These are phyloP conservation scores for Passiflora organensis DNA, from an alignment of 345 rosid genomes.

Conservation along the genomic window DNA sequence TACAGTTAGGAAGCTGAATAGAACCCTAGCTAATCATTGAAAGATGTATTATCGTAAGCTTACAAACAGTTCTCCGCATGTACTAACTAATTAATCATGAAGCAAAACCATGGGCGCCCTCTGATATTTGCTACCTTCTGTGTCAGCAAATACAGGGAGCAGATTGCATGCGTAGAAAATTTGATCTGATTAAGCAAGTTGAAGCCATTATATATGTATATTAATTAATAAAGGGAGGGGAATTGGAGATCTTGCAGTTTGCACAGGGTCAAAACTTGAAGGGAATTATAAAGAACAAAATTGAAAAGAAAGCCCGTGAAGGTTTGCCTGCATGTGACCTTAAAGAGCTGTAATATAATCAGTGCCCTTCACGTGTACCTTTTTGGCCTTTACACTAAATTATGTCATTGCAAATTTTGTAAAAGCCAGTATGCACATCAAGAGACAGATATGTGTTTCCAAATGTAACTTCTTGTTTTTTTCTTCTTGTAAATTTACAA, in stretches of 20 bases:
- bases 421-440: not conserved
- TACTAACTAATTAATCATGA: not conserved
- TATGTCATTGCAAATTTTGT: not conserved
- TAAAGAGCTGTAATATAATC: conserved; percentile 79
- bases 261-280: conserved; percentile 11
- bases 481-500: too few relatives aligned
- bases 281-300: conserved; percentile 41
- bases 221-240: too few relatives aligned
- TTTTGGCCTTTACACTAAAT: conserved; percentile 17
- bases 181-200: too few relatives aligned
- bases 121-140: conserved; percentile 11
- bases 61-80: not conserved
- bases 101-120: conserved; percentile 22
- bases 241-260: too few relatives aligned
- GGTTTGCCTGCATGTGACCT: conserved; percentile 83
- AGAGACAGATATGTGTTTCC: too few relatives aligned
- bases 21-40: too few relatives aligned
- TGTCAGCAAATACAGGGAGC: too few relatives aligned
- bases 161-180: too few relatives aligned
- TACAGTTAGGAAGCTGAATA: too few relatives aligned
- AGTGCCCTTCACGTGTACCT: conserved; percentile 69
- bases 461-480: not conserved
- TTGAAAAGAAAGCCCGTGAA: conserved; percentile 85
- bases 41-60: not conserved
- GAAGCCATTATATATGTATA: too few relatives aligned